Base-by-base conservation (phyloP, 805 yeast genomes). In the Phaffomyces antillensis region DNA sequence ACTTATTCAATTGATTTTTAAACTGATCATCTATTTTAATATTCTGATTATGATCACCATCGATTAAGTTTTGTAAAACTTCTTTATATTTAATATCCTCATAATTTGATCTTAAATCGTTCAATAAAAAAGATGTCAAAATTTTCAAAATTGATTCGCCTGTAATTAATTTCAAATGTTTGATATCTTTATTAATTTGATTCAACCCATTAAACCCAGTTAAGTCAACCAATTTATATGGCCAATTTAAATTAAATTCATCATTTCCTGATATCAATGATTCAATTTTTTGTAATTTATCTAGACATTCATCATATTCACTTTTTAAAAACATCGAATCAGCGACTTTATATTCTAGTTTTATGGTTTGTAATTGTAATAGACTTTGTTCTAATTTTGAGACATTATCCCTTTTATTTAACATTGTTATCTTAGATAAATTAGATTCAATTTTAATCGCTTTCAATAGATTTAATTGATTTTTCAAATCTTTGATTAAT, bases 101-200 rank as follows among this genome's bases (percentile, higher is more conserved):
- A 52, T 78, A 76, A 52, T 82, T 86, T 3, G 52, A 41, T 47
- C 83, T 72, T 40, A 90, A 61, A 61, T 90, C 96, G 0, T 68
- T 67, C 11, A 84, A 51, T 39, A 90, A 64, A 30, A 72, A 54
- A 23, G 75, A 73, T 8, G 74, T 68, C 55, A 90, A 80, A 38
- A 76, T 65, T 23, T 73, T 67, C 7, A 81, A 75, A 52, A 80
- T 84, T n/a, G 81, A 76, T 34, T 73, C 76, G 15, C 93, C 90
- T 41, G 87, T 81, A 37, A 76, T 79, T n/a, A 71, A 65, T 41
- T 82, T 75, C 53, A 88, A 63, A 24, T 66, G 70, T 13, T 72
- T 66, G 31, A 89, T 64, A 36, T 75, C 71, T 40, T 76, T 79
- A 41, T 76, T 71, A 15, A 83, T 59, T 31, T 55, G 57, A 1